A percentile compares a stretch with the other conserved stretches of the same genome.
Conservation (phyloP, 176 grass and related monocot genomes). For the Carex scoparia region DNA sequence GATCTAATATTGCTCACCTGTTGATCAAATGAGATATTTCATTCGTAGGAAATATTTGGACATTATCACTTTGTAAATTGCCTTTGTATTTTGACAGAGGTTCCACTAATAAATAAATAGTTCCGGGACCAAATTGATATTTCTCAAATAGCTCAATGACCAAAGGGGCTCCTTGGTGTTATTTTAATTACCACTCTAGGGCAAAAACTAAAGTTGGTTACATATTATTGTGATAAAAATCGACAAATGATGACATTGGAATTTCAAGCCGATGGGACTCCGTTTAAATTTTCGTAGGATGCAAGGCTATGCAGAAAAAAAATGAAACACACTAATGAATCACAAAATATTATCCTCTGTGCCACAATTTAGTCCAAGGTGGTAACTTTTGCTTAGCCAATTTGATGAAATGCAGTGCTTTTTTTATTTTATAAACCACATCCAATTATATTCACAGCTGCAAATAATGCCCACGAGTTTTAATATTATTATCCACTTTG, state of each 20-base stretch:
- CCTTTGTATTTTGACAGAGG: background rate
- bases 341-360: background rate
- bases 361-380: background rate
- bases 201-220: background rate
- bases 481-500: background rate
- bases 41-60: background rate
- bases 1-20: background rate
- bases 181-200: background rate
- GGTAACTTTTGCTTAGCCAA: background rate
- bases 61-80: background rate
- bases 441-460: background rate
- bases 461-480: background rate
- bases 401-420: background rate
- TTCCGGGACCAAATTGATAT: background rate
- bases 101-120: background rate
- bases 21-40: too few relatives aligned
- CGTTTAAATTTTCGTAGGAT: background rate
- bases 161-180: background rate
- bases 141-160: background rate
- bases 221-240: background rate
- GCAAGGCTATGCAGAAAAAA: background rate
- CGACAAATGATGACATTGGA: background rate
- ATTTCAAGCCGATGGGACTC: background rate
- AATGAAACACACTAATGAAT: background rate
- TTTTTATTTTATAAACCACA: background rate